phyloP scores from a whole-genome alignment of 2,329 filamentous ascomycete species.

The Zymoseptoria pseudotritici region DNA sequence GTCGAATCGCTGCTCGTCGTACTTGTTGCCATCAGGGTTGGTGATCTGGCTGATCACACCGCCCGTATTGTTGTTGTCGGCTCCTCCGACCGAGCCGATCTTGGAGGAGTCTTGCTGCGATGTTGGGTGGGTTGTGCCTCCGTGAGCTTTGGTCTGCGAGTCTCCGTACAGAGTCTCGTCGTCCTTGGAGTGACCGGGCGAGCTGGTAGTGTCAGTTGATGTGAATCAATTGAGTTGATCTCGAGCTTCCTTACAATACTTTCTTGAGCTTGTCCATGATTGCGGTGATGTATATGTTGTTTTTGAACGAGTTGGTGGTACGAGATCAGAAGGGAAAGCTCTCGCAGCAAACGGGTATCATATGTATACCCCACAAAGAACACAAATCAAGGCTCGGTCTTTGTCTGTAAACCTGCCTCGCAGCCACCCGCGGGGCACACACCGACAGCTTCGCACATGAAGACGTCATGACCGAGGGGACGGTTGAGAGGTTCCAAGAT shows the following conservation, averaged over 20 bases:
- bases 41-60: conserved; percentile 6
- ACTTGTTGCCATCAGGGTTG: conserved; percentile 19
- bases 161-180: conserved; percentile 31
- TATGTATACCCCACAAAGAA: neutral
- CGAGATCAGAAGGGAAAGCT: neutral
- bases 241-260: conserved; percentile 31
- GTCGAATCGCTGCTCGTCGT: conserved; percentile 15
- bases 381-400: neutral
- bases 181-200: conserved; percentile 29
- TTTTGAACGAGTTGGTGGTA: neutral
- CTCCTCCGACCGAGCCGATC: conserved; percentile 5
- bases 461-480: neutral
- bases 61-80: conserved; percentile 1
- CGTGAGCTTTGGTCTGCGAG: conserved; percentile 4
- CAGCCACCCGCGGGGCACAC: neutral
- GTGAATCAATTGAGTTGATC: neutral
- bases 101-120: conserved; percentile 4
- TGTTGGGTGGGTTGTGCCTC: conserved; percentile 3
- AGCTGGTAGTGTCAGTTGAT: conserved; percentile 13
- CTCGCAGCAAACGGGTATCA: neutral
- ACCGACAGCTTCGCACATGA: neutral
- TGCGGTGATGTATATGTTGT: neutral
- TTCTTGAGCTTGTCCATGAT: conserved; percentile 41
- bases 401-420: neutral
- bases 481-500: too few relatives aligned